Conservation (phyloP, 805 yeast species). For the Myxozyma neglecta region DNA sequence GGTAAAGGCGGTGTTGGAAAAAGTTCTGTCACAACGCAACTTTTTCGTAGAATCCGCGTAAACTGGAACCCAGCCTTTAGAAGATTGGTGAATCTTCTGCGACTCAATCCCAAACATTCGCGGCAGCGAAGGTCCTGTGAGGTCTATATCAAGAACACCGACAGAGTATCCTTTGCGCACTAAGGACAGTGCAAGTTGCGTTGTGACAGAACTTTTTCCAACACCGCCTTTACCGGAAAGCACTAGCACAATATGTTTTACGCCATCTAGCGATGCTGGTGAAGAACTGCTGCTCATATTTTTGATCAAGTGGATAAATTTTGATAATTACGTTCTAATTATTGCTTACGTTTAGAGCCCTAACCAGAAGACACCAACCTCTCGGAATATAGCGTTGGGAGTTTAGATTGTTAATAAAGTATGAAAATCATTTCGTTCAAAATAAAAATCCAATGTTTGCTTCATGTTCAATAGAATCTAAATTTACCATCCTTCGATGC, state of each 20-base stretch:
- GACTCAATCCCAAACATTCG: slow-evolving; percentile 91
- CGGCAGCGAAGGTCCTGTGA: slow-evolving; percentile 96
- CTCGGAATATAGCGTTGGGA: no score
- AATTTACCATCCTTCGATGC: slow-evolving; percentile 15
- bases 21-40: no score
- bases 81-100: slow-evolving; percentile 74
- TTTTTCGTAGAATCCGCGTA: slow-evolving; percentile 45
- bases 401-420: no score
- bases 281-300: slow-evolving; percentile 1
- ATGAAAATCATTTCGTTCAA: no score
- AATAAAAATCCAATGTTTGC: no score
- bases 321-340: neutral
- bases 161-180: slow-evolving; percentile 71
- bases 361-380: no score
- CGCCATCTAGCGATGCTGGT: slow-evolving; percentile 44
- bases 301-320: neutral
- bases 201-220: slow-evolving; percentile 93
- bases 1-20: no score
- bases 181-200: slow-evolving; percentile 85
- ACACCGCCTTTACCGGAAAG: slow-evolving; percentile 97
- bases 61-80: slow-evolving; percentile 93
- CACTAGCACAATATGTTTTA: slow-evolving; percentile 76
- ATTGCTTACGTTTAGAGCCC: no score
- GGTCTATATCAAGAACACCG: slow-evolving; percentile 93
- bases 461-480: no score